Evolutionary conservation across 139 green algal species (phyloP), one percentile per base, ranked within the genome.

Genomic region (Chlamydomonas schloesseri): DNA sequence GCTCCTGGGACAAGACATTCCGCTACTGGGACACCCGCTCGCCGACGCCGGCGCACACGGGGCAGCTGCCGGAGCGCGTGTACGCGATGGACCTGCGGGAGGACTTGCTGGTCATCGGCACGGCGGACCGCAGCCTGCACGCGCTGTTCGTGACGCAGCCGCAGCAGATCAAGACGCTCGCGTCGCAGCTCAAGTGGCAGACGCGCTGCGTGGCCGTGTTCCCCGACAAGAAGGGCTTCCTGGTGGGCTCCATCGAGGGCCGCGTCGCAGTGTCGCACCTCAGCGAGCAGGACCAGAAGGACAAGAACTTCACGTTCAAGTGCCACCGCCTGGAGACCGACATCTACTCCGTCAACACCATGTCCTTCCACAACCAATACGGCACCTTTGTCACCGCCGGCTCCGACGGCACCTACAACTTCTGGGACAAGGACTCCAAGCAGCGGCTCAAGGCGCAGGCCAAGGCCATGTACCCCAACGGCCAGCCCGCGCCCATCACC

Each of bases 381-480:
- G 94, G 95, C 70, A 99, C 97, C 0, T 99, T 99, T 91, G 95
- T 96, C 0, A 99, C 97, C 9, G 90, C 96, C 0, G 97, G 97
- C 37, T 94, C 93, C 5, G 97, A 99, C 74, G 97, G 97, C 55
- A 93, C 94, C 10, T 99, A 97, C 92, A 99, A 99, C 92, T 99
- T 99, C 80, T 99, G 97, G 97, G 97, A 99, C 93, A 99, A 99
- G 90, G 97, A 99, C 89, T 92, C 42, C 83, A 99, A 99, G 93
- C 97, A 99, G 92, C 92, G 97, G 36, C 91, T 99, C 58, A 99
- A 99, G 87, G 96, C 95, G 68, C 65, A 86, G 68, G 72, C 77
- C 58, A 85, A 81, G 60, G 60, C 65, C 6, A n/a, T 69, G 14
- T 87, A 81, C 71, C 78, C 68, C 55, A 90, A 62, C 31, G 65